Percentiles rank a stretch among this genome's conserved stretches.
phyloP scores from a whole-genome alignment of 2,329 filamentous ascomycete species.

The Diaporthe citriasiana region DNA sequence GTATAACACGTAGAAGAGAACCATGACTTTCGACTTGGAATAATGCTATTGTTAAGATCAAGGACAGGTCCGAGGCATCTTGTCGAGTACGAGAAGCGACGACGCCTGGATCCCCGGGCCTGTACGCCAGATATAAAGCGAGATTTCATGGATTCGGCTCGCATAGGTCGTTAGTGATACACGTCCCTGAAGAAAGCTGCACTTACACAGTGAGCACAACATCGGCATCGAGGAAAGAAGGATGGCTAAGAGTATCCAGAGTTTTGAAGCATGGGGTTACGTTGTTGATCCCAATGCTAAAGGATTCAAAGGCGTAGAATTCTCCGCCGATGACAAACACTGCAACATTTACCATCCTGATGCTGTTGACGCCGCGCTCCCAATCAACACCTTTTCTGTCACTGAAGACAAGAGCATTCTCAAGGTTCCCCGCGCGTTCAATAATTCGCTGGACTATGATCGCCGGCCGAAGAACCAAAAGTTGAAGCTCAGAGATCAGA shows the following conservation, averaged over 20 bases:
- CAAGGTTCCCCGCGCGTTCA: not conserved
- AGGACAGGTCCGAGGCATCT: too few species aligned
- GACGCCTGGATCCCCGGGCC: too few species aligned
- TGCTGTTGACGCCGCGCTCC: rapidly evolving
- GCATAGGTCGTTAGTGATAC: too few species aligned
- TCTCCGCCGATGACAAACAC: not conserved
- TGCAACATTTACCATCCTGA: not conserved
- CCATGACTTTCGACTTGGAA: too few species aligned
- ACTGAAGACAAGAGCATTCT: not conserved
- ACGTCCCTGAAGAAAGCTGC: not conserved
- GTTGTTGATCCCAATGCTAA: not conserved
- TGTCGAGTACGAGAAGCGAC: too few species aligned
- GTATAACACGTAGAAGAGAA: too few species aligned
- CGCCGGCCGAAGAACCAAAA: not conserved
- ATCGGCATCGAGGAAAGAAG: not conserved
- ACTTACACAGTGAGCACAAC: not conserved
- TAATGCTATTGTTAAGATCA: too few species aligned
- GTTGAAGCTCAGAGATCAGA: not conserved
- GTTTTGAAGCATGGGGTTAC: conserved; percentile 47
- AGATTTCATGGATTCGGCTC: too few species aligned
- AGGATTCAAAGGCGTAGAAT: not conserved
- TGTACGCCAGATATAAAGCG: too few species aligned
- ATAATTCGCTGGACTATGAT: not conserved
- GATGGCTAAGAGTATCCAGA: not conserved
- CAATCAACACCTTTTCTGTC: not conserved